Percentiles rank a stretch among this genome's conserved stretches.
These are phyloP conservation scores for Scheffersomyces titani DNA, from an alignment of 1,139 yeast genomes.

Conservation along the genomic window DNA sequence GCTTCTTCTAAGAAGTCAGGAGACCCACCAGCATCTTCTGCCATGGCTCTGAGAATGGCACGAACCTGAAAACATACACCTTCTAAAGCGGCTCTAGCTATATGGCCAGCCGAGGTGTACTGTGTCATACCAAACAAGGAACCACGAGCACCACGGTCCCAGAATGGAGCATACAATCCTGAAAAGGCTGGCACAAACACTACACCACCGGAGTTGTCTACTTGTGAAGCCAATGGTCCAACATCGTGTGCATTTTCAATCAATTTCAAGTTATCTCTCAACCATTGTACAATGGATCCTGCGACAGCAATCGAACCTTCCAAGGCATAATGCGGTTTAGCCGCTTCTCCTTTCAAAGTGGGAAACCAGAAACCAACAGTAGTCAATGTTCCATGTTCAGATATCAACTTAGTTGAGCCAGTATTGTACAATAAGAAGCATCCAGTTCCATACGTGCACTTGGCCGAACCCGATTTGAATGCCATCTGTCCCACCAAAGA, in stretches of 20 bases:
- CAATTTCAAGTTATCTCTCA: constrained; percentile 84
- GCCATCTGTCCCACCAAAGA: constrained; percentile 94
- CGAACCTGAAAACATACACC: constrained; percentile 95
- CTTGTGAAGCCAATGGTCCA: constrained; percentile 86
- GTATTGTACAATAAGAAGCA: constrained; percentile 90
- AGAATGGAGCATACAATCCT: constrained; percentile 93
- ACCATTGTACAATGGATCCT: constrained; percentile 93
- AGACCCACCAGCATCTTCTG: constrained; percentile 69
- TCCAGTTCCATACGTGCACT: constrained; percentile 98
- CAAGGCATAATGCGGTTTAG: constrained; percentile 80
- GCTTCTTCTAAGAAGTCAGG: constrained; percentile 49
- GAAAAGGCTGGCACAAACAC: constrained; percentile 95
- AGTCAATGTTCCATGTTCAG: constrained; percentile 81
- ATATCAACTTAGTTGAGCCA: constrained; percentile 64
- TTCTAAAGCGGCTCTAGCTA: constrained; percentile 92
- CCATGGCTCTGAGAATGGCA: constrained; percentile 90
- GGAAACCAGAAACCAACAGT: constrained; percentile 93
- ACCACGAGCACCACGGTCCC: constrained; percentile 94
- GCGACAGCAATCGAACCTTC: constrained; percentile 98
- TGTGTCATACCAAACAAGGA: constrained; percentile 92
- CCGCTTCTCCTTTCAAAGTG: constrained; percentile 48
- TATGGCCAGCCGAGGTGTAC: constrained; percentile 81
- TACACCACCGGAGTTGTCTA: constrained; percentile 84
- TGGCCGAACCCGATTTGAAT: constrained; percentile 79
- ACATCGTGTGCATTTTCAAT: constrained; percentile 83